A percentile compares a stretch with the other conserved stretches of the same genome.
phyloP scores from a whole-genome alignment of 169 alveolate species.

The Eimeria sp. region DNA sequence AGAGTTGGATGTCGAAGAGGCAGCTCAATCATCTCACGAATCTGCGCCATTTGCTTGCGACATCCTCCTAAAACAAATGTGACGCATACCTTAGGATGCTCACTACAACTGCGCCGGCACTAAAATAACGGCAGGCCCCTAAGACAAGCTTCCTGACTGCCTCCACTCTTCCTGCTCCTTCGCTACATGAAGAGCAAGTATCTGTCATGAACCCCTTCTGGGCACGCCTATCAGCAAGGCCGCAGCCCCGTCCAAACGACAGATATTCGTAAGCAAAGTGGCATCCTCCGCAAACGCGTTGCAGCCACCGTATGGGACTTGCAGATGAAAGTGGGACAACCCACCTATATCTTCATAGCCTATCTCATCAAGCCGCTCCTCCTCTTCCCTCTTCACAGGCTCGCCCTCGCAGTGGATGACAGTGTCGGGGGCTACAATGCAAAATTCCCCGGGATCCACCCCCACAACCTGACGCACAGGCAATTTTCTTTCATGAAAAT shows the following conservation, averaged over 20 bases:
- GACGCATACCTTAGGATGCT: neutral
- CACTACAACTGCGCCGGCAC: neutral
- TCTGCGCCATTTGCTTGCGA: constrained; percentile 99
- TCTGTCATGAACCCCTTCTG: neutral
- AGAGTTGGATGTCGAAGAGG: constrained; percentile 99
- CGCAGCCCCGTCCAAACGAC: neutral
- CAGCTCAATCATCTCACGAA: constrained; percentile 99
- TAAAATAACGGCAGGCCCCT: constrained; percentile 86
- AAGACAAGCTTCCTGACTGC: constrained; percentile 99
- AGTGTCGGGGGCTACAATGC: constrained; percentile 99
- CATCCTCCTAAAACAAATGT: constrained; percentile 94
- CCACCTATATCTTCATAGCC: constrained; percentile 99
- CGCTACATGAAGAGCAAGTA: constrained; percentile 89
- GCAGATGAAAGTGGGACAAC: neutral
- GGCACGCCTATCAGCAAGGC: neutral
- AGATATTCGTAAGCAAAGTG: neutral
- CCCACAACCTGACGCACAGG: constrained; percentile 95
- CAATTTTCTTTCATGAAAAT: too few relatives aligned
- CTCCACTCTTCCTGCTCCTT: constrained; percentile 98
- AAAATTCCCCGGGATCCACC: constrained; percentile 99
- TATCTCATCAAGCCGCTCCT: constrained; percentile 99
- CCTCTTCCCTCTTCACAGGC: constrained; percentile 99
- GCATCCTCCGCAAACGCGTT: neutral
- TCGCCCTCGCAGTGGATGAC: constrained; percentile 98
- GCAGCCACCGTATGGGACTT: neutral